phyloP scores from a whole-genome alignment of 495 filamentous ascomycete genomes.

The Penicillium verhagenii region DNA sequence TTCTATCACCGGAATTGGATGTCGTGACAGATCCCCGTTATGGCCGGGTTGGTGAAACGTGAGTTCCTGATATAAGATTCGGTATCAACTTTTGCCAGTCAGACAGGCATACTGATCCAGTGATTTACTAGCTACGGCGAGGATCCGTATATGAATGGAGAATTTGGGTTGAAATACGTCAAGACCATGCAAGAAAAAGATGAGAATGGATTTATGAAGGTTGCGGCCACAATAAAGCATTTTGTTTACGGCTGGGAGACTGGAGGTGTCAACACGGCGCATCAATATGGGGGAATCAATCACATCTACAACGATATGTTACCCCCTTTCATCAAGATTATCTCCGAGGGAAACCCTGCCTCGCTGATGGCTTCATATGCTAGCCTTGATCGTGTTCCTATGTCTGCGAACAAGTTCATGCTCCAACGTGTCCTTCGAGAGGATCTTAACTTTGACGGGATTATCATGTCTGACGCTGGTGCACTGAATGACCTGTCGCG shows the following conservation, averaged over 20 bases:
- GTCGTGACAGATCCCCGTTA: conserved; percentile 1
- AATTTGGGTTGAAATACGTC: conserved; percentile 1
- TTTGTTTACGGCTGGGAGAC: conserved; percentile 2
- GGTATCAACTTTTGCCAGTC: too few relatives aligned
- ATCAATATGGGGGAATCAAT: conserved; percentile 1
- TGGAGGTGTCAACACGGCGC: not conserved
- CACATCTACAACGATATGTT: conserved; percentile 3
- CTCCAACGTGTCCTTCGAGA: not conserved
- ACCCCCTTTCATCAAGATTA: not conserved
- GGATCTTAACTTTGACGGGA: not conserved
- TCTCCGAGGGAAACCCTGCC: not conserved
- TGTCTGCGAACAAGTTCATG: conserved; percentile 4
- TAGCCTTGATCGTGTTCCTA: conserved; percentile 2
- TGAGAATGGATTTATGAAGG: not conserved
- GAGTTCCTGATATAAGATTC: not conserved
- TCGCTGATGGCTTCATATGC: not conserved
- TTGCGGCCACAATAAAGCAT: conserved; percentile 1
- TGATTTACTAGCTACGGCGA: conserved; percentile 2
- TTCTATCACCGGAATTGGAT: conserved; percentile 1
- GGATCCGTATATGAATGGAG: conserved; percentile 1
- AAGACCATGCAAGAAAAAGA: conserved; percentile 1
- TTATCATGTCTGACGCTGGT: conserved; percentile 3
- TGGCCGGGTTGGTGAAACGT: conserved; percentile 2
- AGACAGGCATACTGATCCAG: too few relatives aligned
- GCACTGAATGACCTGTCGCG: not conserved